Percentiles rank a stretch among this genome's conserved stretches.
phyloP scores from a whole-genome alignment of 768 basidiomycete species.

The Heimioporus sp. region DNA sequence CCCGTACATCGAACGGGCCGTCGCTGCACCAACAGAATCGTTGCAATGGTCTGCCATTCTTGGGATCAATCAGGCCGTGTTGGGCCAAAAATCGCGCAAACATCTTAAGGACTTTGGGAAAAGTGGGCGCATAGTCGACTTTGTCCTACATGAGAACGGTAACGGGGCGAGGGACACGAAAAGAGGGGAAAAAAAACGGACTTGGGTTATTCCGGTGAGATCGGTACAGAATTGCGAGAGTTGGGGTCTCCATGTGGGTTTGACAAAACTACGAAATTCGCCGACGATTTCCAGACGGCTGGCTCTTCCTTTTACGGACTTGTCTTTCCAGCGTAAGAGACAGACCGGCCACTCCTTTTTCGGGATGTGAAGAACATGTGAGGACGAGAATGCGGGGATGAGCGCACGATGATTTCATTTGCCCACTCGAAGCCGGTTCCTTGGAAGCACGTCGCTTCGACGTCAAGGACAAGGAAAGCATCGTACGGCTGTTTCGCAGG shows the following conservation, averaged over 20 bases:
- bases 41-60: slow-evolving; percentile 52
- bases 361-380: slow-evolving; percentile 5
- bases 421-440: slow-evolving; percentile 77
- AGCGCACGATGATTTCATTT: slow-evolving; percentile 90
- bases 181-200: slow-evolving; percentile 36
- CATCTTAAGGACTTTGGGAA: slow-evolving; percentile 60
- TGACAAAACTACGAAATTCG: slow-evolving; percentile 87
- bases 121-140: slow-evolving; percentile 77
- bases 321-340: slow-evolving; percentile 79
- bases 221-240: slow-evolving; percentile 82
- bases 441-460: slow-evolving; percentile 78
- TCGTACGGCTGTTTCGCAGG: slow-evolving; percentile 55
- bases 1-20: slow-evolving; percentile 79
- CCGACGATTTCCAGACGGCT: slow-evolving; percentile 65
- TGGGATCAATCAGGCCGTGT: slow-evolving; percentile 65
- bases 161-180: slow-evolving; percentile 1
- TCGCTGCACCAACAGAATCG: slow-evolving; percentile 84
- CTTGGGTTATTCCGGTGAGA: slow-evolving; percentile 93
- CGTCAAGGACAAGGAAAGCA: slow-evolving; percentile 83
- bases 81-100: slow-evolving; percentile 68
- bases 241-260: slow-evolving; percentile 80
- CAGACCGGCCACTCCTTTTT: slow-evolving; percentile 90
- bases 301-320: slow-evolving; percentile 45
- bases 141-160: slow-evolving; percentile 52
- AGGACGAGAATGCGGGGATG: slow-evolving; percentile 15